These are phyloP conservation scores for Plectranthus barbatus DNA, from an alignment of 257 asterid species.

Conservation along the genomic window DNA sequence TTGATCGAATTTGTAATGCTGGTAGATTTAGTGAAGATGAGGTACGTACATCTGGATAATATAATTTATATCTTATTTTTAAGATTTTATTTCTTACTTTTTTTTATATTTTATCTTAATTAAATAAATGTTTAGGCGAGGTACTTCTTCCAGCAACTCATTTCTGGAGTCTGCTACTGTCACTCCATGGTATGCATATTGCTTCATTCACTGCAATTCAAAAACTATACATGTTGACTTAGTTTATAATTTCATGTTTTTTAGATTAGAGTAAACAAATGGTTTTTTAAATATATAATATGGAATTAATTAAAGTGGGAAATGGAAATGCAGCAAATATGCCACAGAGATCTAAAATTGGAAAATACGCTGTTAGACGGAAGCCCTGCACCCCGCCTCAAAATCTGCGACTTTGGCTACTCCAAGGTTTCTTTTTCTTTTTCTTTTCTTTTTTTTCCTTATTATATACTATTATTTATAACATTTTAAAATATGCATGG, in stretches of 20 bases:
- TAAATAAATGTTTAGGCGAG: slow-evolving; percentile 24
- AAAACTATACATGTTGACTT: no score
- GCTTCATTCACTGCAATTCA: no score
- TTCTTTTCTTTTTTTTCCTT: no score
- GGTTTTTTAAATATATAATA: no score
- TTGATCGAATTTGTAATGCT: slow-evolving; percentile 53
- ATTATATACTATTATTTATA: background rate
- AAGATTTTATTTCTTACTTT: no score
- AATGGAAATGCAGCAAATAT: slow-evolving; percentile 49
- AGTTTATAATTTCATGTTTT: no score
- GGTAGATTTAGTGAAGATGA: slow-evolving; percentile 66
- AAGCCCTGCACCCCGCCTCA: slow-evolving; percentile 61
- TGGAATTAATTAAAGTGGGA: no score
- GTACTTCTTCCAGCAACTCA: slow-evolving; percentile 46
- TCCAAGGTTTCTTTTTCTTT: slow-evolving; percentile 17
- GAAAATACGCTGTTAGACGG: slow-evolving; percentile 64
- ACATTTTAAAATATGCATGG: background rate
- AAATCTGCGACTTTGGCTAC: slow-evolving; percentile 28
- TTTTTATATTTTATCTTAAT: background rate
- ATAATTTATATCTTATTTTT: background rate
- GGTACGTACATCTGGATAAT: slow-evolving; percentile 8
- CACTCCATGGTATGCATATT: slow-evolving; percentile 37
- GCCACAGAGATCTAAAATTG: slow-evolving; percentile 67
- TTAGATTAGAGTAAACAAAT: background rate
- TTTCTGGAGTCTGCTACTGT: slow-evolving; percentile 47